A percentile compares a stretch with the other conserved stretches of the same genome.
Conservation (phyloP, 2,329 filamentous ascomycete genomes). For the Laburnicola sp. region DNA sequence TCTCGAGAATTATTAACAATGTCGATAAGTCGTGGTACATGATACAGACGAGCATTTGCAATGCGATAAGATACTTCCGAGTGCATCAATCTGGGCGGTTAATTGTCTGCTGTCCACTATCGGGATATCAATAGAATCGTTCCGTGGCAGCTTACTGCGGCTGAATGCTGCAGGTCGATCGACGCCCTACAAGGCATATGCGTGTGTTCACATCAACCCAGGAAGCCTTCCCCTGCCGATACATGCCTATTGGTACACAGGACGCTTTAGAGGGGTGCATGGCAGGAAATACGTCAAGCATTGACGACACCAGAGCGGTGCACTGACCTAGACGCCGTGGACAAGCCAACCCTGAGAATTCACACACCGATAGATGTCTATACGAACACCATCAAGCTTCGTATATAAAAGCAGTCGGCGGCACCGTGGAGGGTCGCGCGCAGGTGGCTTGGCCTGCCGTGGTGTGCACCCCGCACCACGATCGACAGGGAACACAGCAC, state of each 20-base stretch:
- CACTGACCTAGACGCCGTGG: neutral
- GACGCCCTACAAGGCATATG: neutral
- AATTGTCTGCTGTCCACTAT: no score
- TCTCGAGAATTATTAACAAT: no score
- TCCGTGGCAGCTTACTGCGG: neutral
- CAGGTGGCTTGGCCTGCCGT: conserved; percentile 12
- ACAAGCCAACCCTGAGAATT: neutral
- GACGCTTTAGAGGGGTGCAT: neutral
- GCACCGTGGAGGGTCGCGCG: conserved; percentile 13
- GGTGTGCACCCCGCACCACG: conserved; percentile 16
- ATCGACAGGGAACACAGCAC: neutral
- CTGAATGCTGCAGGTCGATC: neutral
- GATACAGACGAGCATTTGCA: no score
- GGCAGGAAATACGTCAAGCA: neutral
- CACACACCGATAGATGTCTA: conserved; percentile 19
- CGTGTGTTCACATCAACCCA: neutral
- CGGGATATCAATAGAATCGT: neutral
- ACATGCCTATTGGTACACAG: neutral
- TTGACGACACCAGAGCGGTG: neutral
- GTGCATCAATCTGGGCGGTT: no score
- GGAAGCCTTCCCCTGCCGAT: neutral
- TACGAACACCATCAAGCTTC: conserved; percentile 8
- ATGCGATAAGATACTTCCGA: no score
- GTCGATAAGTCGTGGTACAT: no score
- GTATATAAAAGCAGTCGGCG: conserved; percentile 22